Base-by-base conservation (phyloP, 805 yeast species). In the Isabelozyma rhagii region DNA sequence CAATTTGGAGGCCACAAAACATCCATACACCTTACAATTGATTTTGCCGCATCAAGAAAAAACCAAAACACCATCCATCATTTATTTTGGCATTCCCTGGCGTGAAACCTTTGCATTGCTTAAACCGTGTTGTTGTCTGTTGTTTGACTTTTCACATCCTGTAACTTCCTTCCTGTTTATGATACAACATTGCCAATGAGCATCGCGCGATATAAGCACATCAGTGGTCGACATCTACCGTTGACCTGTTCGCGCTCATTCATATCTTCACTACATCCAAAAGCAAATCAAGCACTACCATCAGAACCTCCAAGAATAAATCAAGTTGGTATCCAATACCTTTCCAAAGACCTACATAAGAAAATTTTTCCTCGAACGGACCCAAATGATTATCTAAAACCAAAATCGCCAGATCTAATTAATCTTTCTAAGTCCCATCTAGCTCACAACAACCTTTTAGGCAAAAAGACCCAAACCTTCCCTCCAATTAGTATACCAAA, bases 251-350 rank as follows among this genome's bases (percentile, higher is more conserved):
- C 36, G 36, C 36, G 36, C n/a, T 13, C 36, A 31, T 31, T 31
- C 25, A 21, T 21, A 21, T 21, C 25, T 6, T 21, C 25, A 21
- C 25, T 21, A 21, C 25, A 21, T 21, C 25, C 25, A 5, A 21
- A 21, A 21, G 10, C 28, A 14, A 34, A 38, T 45, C 47, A 38
- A 44, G 36, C 36, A 31, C 10, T 8, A 4, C n/a, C 36, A 4
- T 8, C 36, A 8, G 47, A 38, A 17, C 48, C 29, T 41, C 88
- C 86, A 7, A 64, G 90, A 36, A 68, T 86, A 29, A 89, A 88
- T 62, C 85, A 85, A 15, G 86, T 87, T 7, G 96, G 96, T 0
- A 87, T 89, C 27, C 96, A 90, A 61, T 86, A 88, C 55, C 69
- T 89, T 17, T 82, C 94, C 0, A 65, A 69, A 3, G 69, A 71